phyloP scores from a whole-genome alignment of 1,284 basidiomycete genomes.

The Ganoderma meredithae region DNA sequence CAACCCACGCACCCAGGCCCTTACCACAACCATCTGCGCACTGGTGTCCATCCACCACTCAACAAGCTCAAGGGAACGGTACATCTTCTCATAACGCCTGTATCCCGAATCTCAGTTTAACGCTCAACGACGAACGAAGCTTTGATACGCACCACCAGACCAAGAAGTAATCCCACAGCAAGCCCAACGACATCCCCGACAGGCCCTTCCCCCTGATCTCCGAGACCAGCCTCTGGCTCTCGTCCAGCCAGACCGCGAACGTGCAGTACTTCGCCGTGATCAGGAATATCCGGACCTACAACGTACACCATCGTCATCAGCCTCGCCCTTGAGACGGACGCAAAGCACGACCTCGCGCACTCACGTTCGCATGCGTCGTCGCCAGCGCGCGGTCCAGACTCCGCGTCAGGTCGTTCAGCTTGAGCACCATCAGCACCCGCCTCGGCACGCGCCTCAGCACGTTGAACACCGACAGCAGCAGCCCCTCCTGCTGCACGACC shows the following conservation, averaged over 20 bases:
- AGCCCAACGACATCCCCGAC: conserved; percentile 50
- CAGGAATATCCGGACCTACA: conserved; percentile 84
- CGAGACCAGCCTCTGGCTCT: conserved; percentile 61
- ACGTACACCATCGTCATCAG: conserved; percentile 10
- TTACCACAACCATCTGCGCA: conserved; percentile 64
- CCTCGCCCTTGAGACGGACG: background rate
- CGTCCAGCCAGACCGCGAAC: conserved; percentile 85
- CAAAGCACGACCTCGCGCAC: conserved; percentile 23
- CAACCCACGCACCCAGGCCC: conserved; percentile 75
- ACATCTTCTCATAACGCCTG: conserved; percentile 67
- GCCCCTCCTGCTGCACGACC: conserved; percentile 81
- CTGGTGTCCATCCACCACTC: conserved; percentile 75
- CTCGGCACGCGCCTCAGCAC: conserved; percentile 85
- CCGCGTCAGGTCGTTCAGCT: conserved; percentile 85
- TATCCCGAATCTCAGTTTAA: conserved; percentile 17
- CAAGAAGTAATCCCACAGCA: conserved; percentile 62
- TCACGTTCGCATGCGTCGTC: conserved; percentile 78
- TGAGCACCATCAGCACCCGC: conserved; percentile 88
- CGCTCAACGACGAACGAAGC: conserved; percentile 5
- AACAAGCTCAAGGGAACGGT: conserved; percentile 56
- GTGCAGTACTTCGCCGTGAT: conserved; percentile 94
- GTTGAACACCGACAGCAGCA: conserved; percentile 86
- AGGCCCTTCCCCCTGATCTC: conserved; percentile 59
- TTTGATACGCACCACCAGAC: conserved; percentile 67
- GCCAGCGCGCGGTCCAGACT: conserved; percentile 74